These are phyloP conservation scores for Przewalskia tangutica DNA, from an alignment of 257 asterid species.

Conservation along the genomic window DNA sequence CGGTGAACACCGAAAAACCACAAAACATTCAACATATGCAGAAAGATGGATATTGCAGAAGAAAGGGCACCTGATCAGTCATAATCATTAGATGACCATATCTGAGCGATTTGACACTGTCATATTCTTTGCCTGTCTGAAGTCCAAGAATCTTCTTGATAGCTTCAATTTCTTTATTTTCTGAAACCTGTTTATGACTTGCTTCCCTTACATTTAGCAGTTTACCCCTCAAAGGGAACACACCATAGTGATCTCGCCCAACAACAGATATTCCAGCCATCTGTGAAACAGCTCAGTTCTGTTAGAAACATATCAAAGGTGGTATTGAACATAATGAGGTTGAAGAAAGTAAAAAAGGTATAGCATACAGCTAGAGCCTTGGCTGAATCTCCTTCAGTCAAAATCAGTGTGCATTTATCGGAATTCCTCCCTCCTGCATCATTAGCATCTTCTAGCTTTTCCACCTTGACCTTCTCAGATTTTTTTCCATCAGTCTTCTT, in stretches of 20 bases:
- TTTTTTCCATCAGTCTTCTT: slow-evolving; percentile 91
- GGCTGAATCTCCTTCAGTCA: slow-evolving; percentile 99
- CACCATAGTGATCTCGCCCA: slow-evolving; percentile 86
- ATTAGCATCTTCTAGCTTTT: slow-evolving; percentile 82
- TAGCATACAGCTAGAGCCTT: slow-evolving; percentile 90
- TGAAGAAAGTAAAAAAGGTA: not conserved
- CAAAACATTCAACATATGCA: not conserved
- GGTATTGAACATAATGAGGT: not conserved
- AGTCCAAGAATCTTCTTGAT: slow-evolving; percentile 90
- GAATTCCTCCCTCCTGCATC: slow-evolving; percentile 85
- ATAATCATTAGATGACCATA: slow-evolving; percentile 96
- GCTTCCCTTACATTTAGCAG: slow-evolving; percentile 97
- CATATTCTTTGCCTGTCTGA: slow-evolving; percentile 73
- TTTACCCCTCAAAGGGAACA: slow-evolving; percentile 89
- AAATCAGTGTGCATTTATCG: slow-evolving; percentile 78
- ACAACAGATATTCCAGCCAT: slow-evolving; percentile 85
- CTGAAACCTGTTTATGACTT: slow-evolving; percentile 63
- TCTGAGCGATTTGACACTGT: slow-evolving; percentile 64
- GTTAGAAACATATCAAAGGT: slow-evolving; percentile 2
- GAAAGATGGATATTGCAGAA: not conserved
- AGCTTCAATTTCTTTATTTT: slow-evolving; percentile 67
- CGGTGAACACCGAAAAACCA: not conserved
- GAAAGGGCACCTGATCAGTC: slow-evolving; percentile 83
- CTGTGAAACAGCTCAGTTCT: slow-evolving; percentile 24
- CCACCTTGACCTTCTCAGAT: slow-evolving; percentile 44